Evolutionary conservation across 371 early-diverging fungal genomes (phyloP).

Genomic region (Rhizopus delemar): DNA sequence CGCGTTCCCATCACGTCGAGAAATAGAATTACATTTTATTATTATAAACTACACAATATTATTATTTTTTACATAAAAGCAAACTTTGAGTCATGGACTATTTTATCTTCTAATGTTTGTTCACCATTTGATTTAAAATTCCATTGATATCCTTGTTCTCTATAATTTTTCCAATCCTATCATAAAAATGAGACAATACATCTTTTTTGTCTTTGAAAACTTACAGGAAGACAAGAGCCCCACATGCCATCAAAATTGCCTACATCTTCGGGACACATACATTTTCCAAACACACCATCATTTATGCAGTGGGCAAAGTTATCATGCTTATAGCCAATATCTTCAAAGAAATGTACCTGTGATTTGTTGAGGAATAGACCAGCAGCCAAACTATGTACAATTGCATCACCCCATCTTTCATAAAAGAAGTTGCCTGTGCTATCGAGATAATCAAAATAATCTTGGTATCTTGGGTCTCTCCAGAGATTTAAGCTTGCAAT

Average conservation of each 20-base stretch:
- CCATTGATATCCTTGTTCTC: conserved; percentile 32
- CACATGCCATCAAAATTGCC: conserved; percentile 35
- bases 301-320: conserved; percentile 44
- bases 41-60: too few relatives aligned
- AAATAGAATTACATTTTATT: too few relatives aligned
- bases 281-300: conserved; percentile 40
- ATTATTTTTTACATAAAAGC: too few relatives aligned
- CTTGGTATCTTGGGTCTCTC: conserved; percentile 67
- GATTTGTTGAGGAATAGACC: conserved; percentile 75
- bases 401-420: conserved; percentile 97
- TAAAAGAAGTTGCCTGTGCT: conserved; percentile 87
- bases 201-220: too few relatives aligned
- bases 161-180: conserved; percentile 25
- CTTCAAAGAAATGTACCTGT: conserved; percentile 91
- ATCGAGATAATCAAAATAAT: conserved; percentile 82
- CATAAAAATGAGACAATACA: too few relatives aligned
- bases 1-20: too few relatives aligned
- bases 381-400: conserved; percentile 90
- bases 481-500: conserved; percentile 84
- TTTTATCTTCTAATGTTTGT: conserved; percentile 20
- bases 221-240: conserved; percentile 39
- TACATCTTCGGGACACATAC: conserved; percentile 43
- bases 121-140: conserved; percentile 33
- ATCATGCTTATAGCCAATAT: conserved; percentile 74
- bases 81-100: too few relatives aligned